These are phyloP conservation scores for Schoenoplectus tabernaemontani DNA, from an alignment of 202 grass and related monocot genomes.

Conservation along the genomic window DNA sequence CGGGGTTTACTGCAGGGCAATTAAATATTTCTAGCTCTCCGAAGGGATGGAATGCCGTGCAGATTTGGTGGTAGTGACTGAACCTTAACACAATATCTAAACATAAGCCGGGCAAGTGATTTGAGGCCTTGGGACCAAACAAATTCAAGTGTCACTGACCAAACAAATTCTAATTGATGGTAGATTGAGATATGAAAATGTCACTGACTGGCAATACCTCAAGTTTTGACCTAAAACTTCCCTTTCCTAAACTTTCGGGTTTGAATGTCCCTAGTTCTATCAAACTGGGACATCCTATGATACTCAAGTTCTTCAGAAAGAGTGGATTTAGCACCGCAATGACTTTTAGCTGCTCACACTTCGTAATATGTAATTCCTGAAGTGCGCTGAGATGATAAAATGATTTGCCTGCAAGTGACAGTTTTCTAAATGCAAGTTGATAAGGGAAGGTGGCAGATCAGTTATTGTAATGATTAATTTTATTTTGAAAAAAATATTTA, in stretches of 20 bases:
- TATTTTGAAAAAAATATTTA: no score
- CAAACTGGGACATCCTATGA: constrained; percentile 3
- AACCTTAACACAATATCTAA: neutral
- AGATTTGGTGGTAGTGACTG: constrained; percentile 1
- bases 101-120: neutral
- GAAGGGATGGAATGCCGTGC: constrained; percentile 9
- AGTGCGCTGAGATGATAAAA: constrained; percentile 15
- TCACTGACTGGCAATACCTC: neutral
- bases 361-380: constrained; percentile 10
- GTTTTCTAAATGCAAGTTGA: neutral
- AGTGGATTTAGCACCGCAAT: constrained; percentile 16
- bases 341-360: constrained; percentile 19
- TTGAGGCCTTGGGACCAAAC: constrained; percentile 6
- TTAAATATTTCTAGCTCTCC: neutral
- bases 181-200: constrained; percentile 9
- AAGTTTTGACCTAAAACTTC: neutral
- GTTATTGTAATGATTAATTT: constrained; percentile 22
- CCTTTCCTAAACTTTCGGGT: neutral
- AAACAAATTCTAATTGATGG: neutral
- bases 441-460: constrained; percentile 30
- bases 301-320: neutral
- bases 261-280: neutral
- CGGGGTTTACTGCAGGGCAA: constrained; percentile 10
- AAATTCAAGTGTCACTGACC: neutral
- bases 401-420: constrained; percentile 21